Conservation (phyloP, 768 basidiomycete species). For the Tylopilus subfusipes region DNA sequence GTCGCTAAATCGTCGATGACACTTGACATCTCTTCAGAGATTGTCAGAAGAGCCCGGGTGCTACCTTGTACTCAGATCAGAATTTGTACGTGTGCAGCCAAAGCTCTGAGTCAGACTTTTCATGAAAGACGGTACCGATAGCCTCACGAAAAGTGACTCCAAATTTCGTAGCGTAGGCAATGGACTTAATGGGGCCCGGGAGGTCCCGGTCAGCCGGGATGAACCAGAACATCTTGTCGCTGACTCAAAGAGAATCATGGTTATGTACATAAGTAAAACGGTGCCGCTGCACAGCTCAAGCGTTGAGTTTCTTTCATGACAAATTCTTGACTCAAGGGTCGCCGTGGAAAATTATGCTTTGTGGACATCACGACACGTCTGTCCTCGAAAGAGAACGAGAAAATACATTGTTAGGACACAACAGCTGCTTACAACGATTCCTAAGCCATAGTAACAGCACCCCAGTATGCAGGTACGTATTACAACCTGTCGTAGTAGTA, state of each 20-base stretch:
- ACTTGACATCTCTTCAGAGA: slow-evolving; percentile 14
- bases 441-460: slow-evolving; percentile 4
- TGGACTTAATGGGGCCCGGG: too few species aligned
- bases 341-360: too few species aligned
- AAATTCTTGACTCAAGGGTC: too few species aligned
- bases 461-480: slow-evolving; percentile 16
- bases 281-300: background rate
- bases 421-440: slow-evolving; percentile 18
- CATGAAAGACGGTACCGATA: background rate
- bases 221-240: background rate
- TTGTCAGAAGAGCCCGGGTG: background rate
- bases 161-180: background rate
- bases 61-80: background rate
- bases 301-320: background rate
- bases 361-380: background rate
- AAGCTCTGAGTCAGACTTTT: slow-evolving; percentile 13
- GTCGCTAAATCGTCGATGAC: slow-evolving; percentile 27
- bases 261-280: background rate
- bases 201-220: background rate
- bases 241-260: background rate
- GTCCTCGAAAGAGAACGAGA: background rate
- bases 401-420: slow-evolving; percentile 16
- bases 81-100: slow-evolving; percentile 1
- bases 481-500: slow-evolving; percentile 93
- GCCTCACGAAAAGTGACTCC: background rate